These are phyloP conservation scores for Raffaelea deltoideospora DNA, from an alignment of 2,329 filamentous ascomycete genomes.

Conservation along the genomic window DNA sequence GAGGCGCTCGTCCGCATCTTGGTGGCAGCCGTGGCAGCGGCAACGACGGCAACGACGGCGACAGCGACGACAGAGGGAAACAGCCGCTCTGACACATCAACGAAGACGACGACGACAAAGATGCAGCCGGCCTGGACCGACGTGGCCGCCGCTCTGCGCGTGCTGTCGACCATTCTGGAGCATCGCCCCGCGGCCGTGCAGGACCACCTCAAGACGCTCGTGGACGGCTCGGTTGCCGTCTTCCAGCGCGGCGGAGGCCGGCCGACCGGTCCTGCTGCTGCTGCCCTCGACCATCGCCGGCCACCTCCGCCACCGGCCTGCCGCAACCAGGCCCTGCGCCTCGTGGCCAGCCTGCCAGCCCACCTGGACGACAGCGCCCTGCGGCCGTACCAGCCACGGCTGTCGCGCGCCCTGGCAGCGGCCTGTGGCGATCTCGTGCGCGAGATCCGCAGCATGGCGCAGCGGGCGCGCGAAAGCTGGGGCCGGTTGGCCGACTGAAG, in stretches of 20 bases:
- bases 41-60: no score
- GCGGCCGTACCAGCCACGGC: conserved; percentile 25
- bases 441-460: conserved; percentile 34
- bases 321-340: conserved; percentile 30
- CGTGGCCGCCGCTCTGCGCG: conserved; percentile 29
- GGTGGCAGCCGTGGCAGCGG: conserved; percentile 30
- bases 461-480: conserved; percentile 34
- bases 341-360: conserved; percentile 30
- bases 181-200: conserved; percentile 29
- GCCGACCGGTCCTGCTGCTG: no score
- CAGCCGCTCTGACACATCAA: no score
- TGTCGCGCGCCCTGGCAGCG: conserved; percentile 30
- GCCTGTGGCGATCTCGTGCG: conserved; percentile 39
- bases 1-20: conserved; percentile 30
- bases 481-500: conserved; percentile 17
- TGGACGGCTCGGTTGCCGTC: conserved; percentile 25
- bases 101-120: no score
- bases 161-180: conserved; percentile 31
- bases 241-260: no score
- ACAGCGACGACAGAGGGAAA: no score
- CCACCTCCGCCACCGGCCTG: conserved; percentile 14
- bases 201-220: conserved; percentile 32
- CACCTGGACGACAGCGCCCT: conserved; percentile 32
- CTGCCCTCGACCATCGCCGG: neutral
- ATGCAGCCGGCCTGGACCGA: conserved; percentile 25